phyloP scores from a whole-genome alignment of 441 rosid species.

The Syzygium malaccense region DNA sequence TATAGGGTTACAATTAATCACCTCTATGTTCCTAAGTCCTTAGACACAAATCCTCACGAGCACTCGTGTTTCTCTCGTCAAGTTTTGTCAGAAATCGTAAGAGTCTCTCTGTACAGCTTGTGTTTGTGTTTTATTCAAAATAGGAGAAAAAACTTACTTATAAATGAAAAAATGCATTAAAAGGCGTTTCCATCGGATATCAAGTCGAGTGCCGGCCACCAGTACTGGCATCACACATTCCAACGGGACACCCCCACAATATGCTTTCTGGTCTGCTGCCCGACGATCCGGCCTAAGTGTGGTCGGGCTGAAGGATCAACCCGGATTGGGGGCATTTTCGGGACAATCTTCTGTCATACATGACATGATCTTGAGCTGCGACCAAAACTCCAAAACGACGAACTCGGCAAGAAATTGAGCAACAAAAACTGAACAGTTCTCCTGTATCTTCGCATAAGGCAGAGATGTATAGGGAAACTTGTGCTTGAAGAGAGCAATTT shows the following conservation, averaged over 20 bases:
- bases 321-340: neutral
- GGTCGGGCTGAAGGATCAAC: fast-evolving
- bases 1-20: too few relatives aligned
- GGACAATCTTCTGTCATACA: neutral
- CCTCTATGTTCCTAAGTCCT: too few relatives aligned
- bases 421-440: neutral
- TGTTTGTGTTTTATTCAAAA: neutral
- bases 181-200: too few relatives aligned
- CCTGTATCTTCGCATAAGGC: neutral
- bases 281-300: neutral
- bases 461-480: neutral
- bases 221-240: neutral
- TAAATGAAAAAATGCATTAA: too few relatives aligned
- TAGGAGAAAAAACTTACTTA: neutral
- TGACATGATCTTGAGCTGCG: neutral
- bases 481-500: neutral
- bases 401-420: neutral
- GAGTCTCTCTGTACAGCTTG: neutral
- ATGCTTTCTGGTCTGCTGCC: neutral
- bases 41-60: too few relatives aligned
- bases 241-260: fast-evolving
- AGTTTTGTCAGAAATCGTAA: neutral
- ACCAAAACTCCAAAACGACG: neutral
- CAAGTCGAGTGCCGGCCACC: too few relatives aligned
- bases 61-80: too few relatives aligned